Conservation (phyloP, 2,329 filamentous ascomycete species). For the Alternaria burnsii region DNA sequence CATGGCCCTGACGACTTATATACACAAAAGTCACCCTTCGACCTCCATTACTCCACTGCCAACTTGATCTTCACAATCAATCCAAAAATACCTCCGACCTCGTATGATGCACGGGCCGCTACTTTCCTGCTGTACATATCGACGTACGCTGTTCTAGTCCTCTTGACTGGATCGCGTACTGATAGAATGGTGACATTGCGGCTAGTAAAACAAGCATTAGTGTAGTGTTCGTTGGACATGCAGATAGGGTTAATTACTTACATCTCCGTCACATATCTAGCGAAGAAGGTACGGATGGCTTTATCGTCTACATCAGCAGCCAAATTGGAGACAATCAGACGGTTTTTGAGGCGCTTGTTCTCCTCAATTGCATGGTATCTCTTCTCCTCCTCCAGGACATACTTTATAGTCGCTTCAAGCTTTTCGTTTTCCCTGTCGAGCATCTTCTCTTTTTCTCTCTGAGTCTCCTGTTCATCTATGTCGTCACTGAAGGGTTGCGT, state of each 20-base stretch:
- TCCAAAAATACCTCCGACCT: conserved; percentile 28
- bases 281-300: conserved; percentile 27
- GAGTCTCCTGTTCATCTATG: conserved; percentile 12
- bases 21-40: background rate
- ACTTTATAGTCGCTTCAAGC: conserved; percentile 16
- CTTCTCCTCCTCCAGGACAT: conserved; percentile 21
- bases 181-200: conserved; percentile 26
- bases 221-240: background rate
- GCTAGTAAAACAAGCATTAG: conserved; percentile 18
- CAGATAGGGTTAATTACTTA: conserved; percentile 11
- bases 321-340: conserved; percentile 38
- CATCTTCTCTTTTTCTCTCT: conserved; percentile 16
- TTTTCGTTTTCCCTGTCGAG: conserved; percentile 19
- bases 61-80: conserved; percentile 24
- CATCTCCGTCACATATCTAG: conserved; percentile 24
- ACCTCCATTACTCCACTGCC: conserved; percentile 8
- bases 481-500: conserved; percentile 23
- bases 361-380: conserved; percentile 17
- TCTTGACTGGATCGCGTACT: conserved; percentile 25
- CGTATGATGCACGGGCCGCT: conserved; percentile 25
- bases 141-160: conserved; percentile 34
- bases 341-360: conserved; percentile 13
- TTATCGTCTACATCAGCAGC: conserved; percentile 32
- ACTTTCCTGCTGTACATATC: conserved; percentile 27
- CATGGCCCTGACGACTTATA: background rate